Conservation (phyloP, 805 yeast genomes). For the Groenewaldozyma tartarivorans region DNA sequence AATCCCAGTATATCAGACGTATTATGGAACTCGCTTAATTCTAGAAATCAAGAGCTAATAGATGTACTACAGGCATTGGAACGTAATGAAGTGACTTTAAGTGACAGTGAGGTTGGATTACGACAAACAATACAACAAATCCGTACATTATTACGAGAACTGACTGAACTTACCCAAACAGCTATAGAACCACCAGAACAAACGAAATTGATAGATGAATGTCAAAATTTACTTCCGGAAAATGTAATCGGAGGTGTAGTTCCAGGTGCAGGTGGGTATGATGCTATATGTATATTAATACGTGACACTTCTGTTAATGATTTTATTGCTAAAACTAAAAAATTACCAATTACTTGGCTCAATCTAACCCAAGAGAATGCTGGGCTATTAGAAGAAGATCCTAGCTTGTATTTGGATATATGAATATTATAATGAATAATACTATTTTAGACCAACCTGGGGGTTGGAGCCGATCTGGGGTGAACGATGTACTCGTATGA, state of each 20-base stretch:
- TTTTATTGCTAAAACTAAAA: conserved; percentile 26
- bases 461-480: not conserved
- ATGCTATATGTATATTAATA: conserved; percentile 74
- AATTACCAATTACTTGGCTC: conserved; percentile 10
- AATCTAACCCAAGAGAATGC: conserved; percentile 10
- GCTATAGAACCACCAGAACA: conserved; percentile 83
- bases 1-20: conserved; percentile 41
- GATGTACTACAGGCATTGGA: conserved; percentile 28
- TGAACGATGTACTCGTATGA: not conserved
- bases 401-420: too few species aligned
- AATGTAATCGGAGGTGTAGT: conserved; percentile 95
- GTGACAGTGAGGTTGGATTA: not conserved
- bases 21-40: conserved; percentile 48
- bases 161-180: conserved; percentile 64
- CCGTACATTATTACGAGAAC: conserved; percentile 45
- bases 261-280: conserved; percentile 98
- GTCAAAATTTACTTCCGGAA: conserved; percentile 32
- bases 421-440: too few species aligned
- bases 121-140: conserved; percentile 27
- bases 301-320: conserved; percentile 34
- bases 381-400: conserved; percentile 7
- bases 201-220: conserved; percentile 54
- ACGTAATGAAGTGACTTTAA: not conserved
- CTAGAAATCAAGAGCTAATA: conserved; percentile 51
- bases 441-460: not conserved